Evolutionary conservation across 345 rosid species (phyloP).

Genomic region (Stellera chamaejasme): DNA sequence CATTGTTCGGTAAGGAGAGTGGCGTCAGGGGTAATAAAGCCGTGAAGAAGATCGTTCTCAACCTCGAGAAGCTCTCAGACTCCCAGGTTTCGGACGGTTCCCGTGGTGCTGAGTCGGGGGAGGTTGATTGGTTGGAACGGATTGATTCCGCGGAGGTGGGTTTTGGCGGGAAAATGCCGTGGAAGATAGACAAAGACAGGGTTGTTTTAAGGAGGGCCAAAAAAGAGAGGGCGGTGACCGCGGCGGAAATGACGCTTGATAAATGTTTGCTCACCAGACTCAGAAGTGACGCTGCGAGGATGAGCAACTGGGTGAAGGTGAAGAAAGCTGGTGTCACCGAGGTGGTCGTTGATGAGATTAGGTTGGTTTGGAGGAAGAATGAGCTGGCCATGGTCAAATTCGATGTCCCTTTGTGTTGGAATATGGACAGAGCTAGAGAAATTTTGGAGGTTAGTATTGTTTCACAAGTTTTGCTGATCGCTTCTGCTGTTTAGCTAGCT

Average conservation of each 20-base stretch:
- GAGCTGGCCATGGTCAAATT: conserved; percentile 78
- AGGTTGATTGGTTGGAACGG: conserved; percentile 21
- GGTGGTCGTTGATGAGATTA: conserved; percentile 50
- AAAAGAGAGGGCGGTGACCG: conserved; percentile 43
- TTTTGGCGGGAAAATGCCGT: conserved; percentile 48
- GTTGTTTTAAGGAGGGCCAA: conserved; percentile 41
- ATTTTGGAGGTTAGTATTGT: conserved; percentile 54
- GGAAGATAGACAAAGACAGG: conserved; percentile 53
- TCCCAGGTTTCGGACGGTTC: conserved; percentile 15
- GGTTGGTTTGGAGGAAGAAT: conserved; percentile 37
- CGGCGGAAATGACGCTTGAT: conserved; percentile 50
- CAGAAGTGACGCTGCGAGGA: conserved; percentile 46
- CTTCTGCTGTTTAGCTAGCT: no score
- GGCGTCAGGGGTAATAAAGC: conserved; percentile 68
- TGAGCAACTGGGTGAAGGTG: conserved; percentile 84
- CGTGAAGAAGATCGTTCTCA: conserved; percentile 46
- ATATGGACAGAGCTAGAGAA: conserved; percentile 85
- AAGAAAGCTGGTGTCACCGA: conserved; percentile 78
- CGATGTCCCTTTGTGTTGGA: conserved; percentile 58
- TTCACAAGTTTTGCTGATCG: no score
- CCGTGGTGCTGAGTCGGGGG: conserved; percentile 22
- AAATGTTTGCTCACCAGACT: conserved; percentile 42
- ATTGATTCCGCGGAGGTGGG: conserved; percentile 5
- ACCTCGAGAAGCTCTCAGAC: conserved; percentile 41
- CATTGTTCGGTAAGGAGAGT: conserved; percentile 56